Percentiles rank a stretch among this genome's conserved stretches.
phyloP scores from a whole-genome alignment of 768 basidiomycete species.

The Cantharellus anzutake region DNA sequence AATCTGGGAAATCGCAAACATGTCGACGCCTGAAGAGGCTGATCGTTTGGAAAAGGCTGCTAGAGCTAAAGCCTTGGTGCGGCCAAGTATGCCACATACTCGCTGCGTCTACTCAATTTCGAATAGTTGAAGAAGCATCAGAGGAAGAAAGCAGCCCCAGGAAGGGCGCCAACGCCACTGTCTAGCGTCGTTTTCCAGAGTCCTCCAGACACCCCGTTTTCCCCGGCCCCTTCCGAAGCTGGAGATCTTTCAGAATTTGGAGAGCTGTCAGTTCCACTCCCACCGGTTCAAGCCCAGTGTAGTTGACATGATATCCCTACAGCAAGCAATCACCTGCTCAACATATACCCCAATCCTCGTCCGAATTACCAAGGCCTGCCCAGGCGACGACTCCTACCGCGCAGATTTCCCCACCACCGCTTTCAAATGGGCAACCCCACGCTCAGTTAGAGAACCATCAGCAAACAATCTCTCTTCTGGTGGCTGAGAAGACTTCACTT shows the following conservation, averaged over 20 bases:
- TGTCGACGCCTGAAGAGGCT: slow-evolving; percentile 16
- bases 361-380: not conserved
- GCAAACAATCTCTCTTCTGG: slow-evolving; percentile 58
- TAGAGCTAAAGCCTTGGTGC: slow-evolving; percentile 65
- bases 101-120: slow-evolving; percentile 27
- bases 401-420: not conserved
- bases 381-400: not conserved
- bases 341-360: not conserved
- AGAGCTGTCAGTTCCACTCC: not conserved
- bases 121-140: slow-evolving; percentile 59
- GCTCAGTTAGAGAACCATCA: slow-evolving; percentile 23
- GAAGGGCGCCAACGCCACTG: slow-evolving; percentile 16
- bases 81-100: slow-evolving; percentile 8
- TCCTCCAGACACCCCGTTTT: slow-evolving; percentile 30
- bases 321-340: not conserved
- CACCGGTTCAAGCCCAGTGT: not conserved
- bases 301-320: too few relatives aligned
- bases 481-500: slow-evolving; percentile 49
- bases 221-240: slow-evolving; percentile 30
- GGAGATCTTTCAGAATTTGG: slow-evolving; percentile 13
- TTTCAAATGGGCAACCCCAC: not conserved
- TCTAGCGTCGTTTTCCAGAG: slow-evolving; percentile 27
- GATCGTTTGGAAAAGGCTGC: slow-evolving; percentile 71
- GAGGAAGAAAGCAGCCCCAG: slow-evolving; percentile 28
- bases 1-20: too few relatives aligned